Evolutionary conservation across 441 rosid species (phyloP).

Genomic region (Gossypium aridum): DNA sequence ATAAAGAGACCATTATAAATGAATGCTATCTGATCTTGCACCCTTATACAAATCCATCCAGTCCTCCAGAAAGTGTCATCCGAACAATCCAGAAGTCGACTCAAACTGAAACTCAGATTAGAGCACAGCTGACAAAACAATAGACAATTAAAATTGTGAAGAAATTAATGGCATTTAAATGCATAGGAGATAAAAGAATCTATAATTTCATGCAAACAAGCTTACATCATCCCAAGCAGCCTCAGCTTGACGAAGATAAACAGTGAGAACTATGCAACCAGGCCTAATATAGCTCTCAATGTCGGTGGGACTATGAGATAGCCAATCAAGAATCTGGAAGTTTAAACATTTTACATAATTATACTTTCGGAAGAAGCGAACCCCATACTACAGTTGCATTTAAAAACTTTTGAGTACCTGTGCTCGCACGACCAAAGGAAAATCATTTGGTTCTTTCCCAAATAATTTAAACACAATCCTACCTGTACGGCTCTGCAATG

Average conservation of each 20-base stretch:
- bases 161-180: not conserved
- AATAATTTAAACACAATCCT: conserved; percentile 85
- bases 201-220: conserved; percentile 13
- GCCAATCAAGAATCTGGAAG: conserved; percentile 85
- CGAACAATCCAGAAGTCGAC: conserved; percentile 69
- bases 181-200: not conserved
- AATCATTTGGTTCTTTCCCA: conserved; percentile 91
- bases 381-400: not conserved
- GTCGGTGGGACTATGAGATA: conserved; percentile 88
- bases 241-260: conserved; percentile 83
- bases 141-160: not conserved
- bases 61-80: conserved; percentile 73
- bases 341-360: conserved; percentile 11
- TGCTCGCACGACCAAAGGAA: conserved; percentile 70
- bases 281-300: conserved; percentile 98
- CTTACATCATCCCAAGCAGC: conserved; percentile 89
- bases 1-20: conserved; percentile 49
- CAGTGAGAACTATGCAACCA: conserved; percentile 79
- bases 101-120: conserved; percentile 68
- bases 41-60: conserved; percentile 77
- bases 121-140: conserved; percentile 46
- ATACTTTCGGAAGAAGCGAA: conserved; percentile 17
- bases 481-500: conserved; percentile 78
- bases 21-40: conserved; percentile 79
- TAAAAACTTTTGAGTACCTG: conserved; percentile 46